Conservation (phyloP, 192 early-diverging fungal genomes). For the Linnemannia hyalina region DNA sequence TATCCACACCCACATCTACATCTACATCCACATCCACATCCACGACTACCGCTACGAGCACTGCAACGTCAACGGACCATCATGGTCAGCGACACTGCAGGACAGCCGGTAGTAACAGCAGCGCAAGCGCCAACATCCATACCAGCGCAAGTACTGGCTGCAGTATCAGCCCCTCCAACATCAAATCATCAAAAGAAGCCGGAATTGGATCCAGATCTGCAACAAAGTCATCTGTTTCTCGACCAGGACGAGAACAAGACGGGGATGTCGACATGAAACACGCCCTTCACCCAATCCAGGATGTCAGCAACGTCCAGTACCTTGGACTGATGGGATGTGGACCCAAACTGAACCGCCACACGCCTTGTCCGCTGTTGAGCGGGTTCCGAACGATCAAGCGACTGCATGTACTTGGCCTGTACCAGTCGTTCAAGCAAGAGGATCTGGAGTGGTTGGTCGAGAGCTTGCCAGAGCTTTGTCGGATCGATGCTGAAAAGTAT, state of each 20-base stretch:
- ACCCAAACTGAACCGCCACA: constrained; percentile 20
- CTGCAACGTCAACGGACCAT: background rate
- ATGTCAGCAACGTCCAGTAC: constrained; percentile 30
- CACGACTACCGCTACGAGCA: background rate
- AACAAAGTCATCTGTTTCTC: background rate
- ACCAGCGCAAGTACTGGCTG: background rate
- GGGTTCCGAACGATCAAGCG: constrained; percentile 47
- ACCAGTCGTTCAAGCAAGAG: constrained; percentile 47
- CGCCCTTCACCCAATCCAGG: constrained; percentile 37
- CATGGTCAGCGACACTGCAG: background rate
- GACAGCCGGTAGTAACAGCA: background rate
- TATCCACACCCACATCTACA: background rate
- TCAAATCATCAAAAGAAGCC: background rate
- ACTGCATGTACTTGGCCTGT: constrained; percentile 30
- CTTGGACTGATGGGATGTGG: constrained; percentile 49
- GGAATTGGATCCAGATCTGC: background rate
- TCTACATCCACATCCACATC: too few species aligned
- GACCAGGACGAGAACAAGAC: constrained; percentile 8
- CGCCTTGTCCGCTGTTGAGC: constrained; percentile 8
- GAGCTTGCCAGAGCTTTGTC: constrained; percentile 37
- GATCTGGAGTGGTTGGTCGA: constrained; percentile 39
- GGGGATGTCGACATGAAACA: constrained; percentile 18
- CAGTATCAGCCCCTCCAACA: background rate
- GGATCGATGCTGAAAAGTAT: constrained; percentile 52
- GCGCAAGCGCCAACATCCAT: background rate